Percentiles rank a stretch among this genome's conserved stretches.
Evolutionary conservation across 495 filamentous ascomycete species (phyloP).

Genomic region (Collariella sp.): DNA sequence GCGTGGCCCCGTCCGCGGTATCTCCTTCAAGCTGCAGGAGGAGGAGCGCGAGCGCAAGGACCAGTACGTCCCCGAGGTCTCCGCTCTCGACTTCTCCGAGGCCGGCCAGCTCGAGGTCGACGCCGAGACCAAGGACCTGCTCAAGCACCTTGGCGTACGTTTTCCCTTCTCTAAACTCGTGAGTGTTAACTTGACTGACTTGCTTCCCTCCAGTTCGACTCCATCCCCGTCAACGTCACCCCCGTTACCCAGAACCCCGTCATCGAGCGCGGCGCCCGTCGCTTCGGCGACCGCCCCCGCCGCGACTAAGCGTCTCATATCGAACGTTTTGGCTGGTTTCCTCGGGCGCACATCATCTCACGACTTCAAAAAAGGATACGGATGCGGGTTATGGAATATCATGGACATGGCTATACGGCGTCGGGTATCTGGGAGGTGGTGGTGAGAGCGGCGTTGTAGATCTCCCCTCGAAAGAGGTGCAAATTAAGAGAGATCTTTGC

Average conservation of each 20-base stretch:
- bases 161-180: neutral
- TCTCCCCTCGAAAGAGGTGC: slow-evolving; percentile 20
- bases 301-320: slow-evolving; percentile 33
- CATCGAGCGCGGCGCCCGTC: slow-evolving; percentile 61
- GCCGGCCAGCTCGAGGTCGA: slow-evolving; percentile 90
- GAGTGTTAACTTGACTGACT: slow-evolving; percentile 16
- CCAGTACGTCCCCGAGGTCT: slow-evolving; percentile 98
- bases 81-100: slow-evolving; percentile 95
- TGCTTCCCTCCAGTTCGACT: slow-evolving; percentile 65
- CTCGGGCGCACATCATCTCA: slow-evolving; percentile 11
- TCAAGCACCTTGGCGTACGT: slow-evolving; percentile 97
- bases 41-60: slow-evolving; percentile 99
- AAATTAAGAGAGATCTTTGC: slow-evolving; percentile 45
- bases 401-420: slow-evolving; percentile 40
- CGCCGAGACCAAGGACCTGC: slow-evolving; percentile 91
- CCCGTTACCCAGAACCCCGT: slow-evolving; percentile 80
- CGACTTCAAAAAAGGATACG: slow-evolving; percentile 8
- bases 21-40: slow-evolving; percentile 99
- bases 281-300: slow-evolving; percentile 40
- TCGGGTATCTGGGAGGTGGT: slow-evolving; percentile 34
- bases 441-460: slow-evolving; percentile 38
- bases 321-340: slow-evolving; percentile 7
- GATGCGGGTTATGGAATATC: slow-evolving; percentile 25
- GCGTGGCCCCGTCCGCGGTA: slow-evolving; percentile 96
- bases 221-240: slow-evolving; percentile 90